Conservation (phyloP, 129 eudicot species). For the Glebionis coronaria region DNA sequence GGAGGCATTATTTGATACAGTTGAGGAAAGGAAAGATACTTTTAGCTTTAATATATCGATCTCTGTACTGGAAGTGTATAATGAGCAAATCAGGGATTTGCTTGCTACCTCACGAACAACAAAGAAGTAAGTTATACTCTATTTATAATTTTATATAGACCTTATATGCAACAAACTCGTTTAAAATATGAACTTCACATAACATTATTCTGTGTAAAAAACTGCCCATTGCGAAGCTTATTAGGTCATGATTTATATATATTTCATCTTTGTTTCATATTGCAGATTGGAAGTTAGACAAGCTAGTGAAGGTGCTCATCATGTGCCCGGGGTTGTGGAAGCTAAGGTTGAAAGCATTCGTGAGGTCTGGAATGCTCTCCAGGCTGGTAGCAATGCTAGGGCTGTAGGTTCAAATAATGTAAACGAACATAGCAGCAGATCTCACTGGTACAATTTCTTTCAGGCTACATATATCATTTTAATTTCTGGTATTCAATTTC, state of each 20-base stretch:
- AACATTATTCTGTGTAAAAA: background rate
- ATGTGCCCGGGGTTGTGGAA: constrained; percentile 51
- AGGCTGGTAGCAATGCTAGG: constrained; percentile 40
- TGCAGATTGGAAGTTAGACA: constrained; percentile 40
- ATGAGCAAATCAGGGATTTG: constrained; percentile 45
- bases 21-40: constrained; percentile 37
- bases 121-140: constrained; percentile 33
- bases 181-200: background rate
- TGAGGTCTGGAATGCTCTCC: constrained; percentile 47
- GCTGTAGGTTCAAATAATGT: constrained; percentile 45
- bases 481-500: background rate
- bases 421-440: constrained; percentile 47
- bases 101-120: constrained; percentile 37
- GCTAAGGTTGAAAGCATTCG: constrained; percentile 36
- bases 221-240: background rate
- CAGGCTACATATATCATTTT: background rate
- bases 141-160: no score
- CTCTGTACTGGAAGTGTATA: constrained; percentile 48
- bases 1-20: constrained; percentile 33
- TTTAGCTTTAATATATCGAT: constrained; percentile 32
- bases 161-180: background rate
- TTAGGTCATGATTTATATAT: background rate
- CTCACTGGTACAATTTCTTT: constrained; percentile 34
- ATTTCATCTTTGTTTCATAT: background rate
- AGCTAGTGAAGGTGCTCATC: constrained; percentile 42